Percentiles rank a stretch among this genome's conserved stretches.
Evolutionary conservation across 2,329 filamentous ascomycete genomes (phyloP).

Genomic region (Ophiocordyceps camponoti-saundersi): DNA sequence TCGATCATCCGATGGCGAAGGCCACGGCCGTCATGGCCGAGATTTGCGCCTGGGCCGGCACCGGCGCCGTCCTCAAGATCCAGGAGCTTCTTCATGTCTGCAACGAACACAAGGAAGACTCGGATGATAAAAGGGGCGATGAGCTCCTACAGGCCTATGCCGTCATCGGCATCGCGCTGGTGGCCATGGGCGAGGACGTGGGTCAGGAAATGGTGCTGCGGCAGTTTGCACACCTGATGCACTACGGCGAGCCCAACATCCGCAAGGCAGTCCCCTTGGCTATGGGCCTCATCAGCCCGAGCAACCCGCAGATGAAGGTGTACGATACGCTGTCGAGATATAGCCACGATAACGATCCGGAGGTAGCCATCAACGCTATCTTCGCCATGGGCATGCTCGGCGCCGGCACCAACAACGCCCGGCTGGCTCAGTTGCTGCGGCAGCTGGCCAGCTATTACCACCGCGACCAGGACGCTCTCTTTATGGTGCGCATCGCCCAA

Average conservation of each 20-base stretch:
- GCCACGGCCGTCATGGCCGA: constrained; percentile 89
- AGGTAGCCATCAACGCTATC: constrained; percentile 95
- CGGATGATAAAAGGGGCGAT: constrained; percentile 87
- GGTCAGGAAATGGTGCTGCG: constrained; percentile 98
- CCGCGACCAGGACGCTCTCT: constrained; percentile 84
- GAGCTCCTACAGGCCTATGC: constrained; percentile 93
- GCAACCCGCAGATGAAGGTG: constrained; percentile 99
- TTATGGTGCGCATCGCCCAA: constrained; percentile 98
- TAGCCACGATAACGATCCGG: constrained; percentile 96
- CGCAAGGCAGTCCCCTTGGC: constrained; percentile 88
- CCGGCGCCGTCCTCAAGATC: constrained; percentile 89
- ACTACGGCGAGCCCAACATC: constrained; percentile 96
- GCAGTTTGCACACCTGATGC: constrained; percentile 96
- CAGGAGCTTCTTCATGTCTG: constrained; percentile 96
- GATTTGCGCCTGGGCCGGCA: constrained; percentile 96
- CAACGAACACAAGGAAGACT: constrained; percentile 91
- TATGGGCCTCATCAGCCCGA: constrained; percentile 91
- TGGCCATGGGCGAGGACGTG: constrained; percentile 96
- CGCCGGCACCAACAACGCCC: constrained; percentile 94
- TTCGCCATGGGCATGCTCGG: constrained; percentile 97
- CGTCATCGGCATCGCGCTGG: constrained; percentile 81
- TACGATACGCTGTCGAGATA: constrained; percentile 97
- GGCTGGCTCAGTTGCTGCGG: constrained; percentile 80
- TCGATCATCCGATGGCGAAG: constrained; percentile 92
- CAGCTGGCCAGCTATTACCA: constrained; percentile 98